Evolutionary conservation across 2,329 filamentous ascomycete species (phyloP).

Genomic region (Thyridium curvatum): DNA sequence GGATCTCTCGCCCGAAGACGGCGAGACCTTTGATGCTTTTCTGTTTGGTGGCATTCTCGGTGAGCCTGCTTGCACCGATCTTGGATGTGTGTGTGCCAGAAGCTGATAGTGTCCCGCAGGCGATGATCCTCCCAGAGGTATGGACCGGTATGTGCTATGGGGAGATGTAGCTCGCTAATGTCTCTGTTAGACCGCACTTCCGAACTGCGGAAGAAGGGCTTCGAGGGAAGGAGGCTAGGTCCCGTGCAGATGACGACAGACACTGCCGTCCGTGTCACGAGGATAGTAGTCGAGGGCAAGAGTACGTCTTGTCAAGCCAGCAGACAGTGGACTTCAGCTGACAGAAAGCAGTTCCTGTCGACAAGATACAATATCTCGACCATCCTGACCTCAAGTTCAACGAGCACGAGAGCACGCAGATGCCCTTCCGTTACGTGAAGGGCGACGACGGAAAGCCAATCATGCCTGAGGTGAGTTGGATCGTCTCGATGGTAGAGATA

Average conservation of each 20-base stretch:
- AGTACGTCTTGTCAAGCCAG: slow-evolving; percentile 43
- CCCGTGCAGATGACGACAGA: slow-evolving; percentile 98
- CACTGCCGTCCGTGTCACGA: slow-evolving; percentile 88
- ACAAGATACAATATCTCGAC: slow-evolving; percentile 76
- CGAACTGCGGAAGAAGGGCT: slow-evolving; percentile 92
- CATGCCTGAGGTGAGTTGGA: slow-evolving; percentile 72
- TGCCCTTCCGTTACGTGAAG: slow-evolving; percentile 96
- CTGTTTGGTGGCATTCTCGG: slow-evolving; percentile 94
- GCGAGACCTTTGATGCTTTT: slow-evolving; percentile 78
- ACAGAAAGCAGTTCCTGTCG: slow-evolving; percentile 59
- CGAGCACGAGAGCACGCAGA: slow-evolving; percentile 88
- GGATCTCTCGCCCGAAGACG: slow-evolving; percentile 79
- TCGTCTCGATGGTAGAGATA: too few species aligned
- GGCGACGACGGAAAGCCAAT: slow-evolving; percentile 69
- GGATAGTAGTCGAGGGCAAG: slow-evolving; percentile 79
- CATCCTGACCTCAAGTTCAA: slow-evolving; percentile 85
- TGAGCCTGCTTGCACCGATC: slow-evolving; percentile 32
- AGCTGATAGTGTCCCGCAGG: slow-evolving; percentile 41
- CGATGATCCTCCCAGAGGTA: slow-evolving; percentile 89
- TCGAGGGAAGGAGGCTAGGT: slow-evolving; percentile 77
- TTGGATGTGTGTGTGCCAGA: background rate
- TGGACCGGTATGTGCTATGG: slow-evolving; percentile 15
- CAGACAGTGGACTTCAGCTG: background rate
- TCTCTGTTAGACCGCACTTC: slow-evolving; percentile 71
- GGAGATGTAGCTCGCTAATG: slow-evolving; percentile 2